A percentile compares a stretch with the other conserved stretches of the same genome.
These are phyloP conservation scores for Fraxinus excelsior DNA, from an alignment of 257 asterid genomes.

Conservation along the genomic window DNA sequence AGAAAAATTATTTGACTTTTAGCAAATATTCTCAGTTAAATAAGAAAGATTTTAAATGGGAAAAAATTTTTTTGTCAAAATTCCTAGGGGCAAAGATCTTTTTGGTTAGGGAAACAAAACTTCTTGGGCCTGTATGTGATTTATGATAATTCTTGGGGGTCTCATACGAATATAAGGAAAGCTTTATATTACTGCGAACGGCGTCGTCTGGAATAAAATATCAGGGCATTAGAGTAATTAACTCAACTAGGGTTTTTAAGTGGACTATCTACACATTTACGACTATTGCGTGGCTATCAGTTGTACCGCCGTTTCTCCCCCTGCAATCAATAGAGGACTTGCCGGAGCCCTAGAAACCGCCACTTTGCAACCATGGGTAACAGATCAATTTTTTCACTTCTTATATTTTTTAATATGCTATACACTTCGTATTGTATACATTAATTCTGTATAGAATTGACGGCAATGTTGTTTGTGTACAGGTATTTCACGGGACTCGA, in stretches of 20 bases:
- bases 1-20: too few species aligned
- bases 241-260: neutral
- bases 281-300: neutral
- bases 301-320: neutral
- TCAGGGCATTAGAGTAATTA: neutral
- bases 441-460: neutral
- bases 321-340: neutral
- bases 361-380: slow-evolving; percentile 29
- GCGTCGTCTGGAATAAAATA: neutral
- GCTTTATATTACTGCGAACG: too few species aligned
- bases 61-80: too few species aligned
- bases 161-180: neutral
- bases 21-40: too few species aligned
- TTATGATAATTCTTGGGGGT: too few species aligned
- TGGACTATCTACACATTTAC: neutral
- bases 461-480: slow-evolving; percentile 1
- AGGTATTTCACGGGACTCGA: slow-evolving; percentile 42
- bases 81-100: too few species aligned
- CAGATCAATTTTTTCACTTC: neutral
- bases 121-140: too few species aligned
- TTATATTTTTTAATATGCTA: neutral
- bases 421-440: neutral
- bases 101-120: too few species aligned
- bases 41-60: too few species aligned
- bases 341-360: slow-evolving; percentile 11